These are phyloP conservation scores for Pichia sp. DNA, from an alignment of 1,139 yeast species.

Conservation along the genomic window DNA sequence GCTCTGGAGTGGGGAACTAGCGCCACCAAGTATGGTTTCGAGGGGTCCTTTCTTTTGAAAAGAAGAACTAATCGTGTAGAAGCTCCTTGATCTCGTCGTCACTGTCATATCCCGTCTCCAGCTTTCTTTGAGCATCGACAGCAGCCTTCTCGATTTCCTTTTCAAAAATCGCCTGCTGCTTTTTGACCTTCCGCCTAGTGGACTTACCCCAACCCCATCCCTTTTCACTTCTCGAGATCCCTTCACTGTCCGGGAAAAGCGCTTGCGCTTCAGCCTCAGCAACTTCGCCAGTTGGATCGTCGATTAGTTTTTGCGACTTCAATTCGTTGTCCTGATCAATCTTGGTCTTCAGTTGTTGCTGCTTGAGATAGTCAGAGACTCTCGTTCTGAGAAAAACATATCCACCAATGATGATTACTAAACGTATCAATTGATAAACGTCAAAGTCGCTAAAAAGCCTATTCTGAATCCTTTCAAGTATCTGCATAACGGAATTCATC, in stretches of 20 bases:
- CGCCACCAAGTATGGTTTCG: no score
- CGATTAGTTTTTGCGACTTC: constrained; percentile 36
- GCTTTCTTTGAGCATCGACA: constrained; percentile 32
- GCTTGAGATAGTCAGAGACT: constrained; percentile 40
- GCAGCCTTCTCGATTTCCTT: constrained; percentile 36
- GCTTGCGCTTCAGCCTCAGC: constrained; percentile 21
- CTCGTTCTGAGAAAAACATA: constrained; percentile 42
- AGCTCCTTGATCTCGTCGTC: constrained; percentile 65
- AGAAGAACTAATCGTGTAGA: constrained; percentile 42
- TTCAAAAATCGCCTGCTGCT: constrained; percentile 51
- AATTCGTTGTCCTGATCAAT: constrained; percentile 45
- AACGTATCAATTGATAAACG: constrained; percentile 35
- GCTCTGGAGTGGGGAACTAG: no score
- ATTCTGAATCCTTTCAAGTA: constrained; percentile 19
- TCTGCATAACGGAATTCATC: constrained; percentile 6
- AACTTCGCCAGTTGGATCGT: constrained; percentile 16
- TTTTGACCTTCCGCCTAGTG: constrained; percentile 55
- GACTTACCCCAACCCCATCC: constrained; percentile 77
- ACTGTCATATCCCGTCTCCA: constrained; percentile 46
- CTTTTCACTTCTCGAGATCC: constrained; percentile 32
- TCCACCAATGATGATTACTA: constrained; percentile 43
- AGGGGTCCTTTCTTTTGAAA: not conserved
- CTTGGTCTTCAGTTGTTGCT: constrained; percentile 49
- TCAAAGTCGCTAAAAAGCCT: constrained; percentile 31
- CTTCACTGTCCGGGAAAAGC: constrained; percentile 7